Conservation (phyloP, 768 basidiomycete genomes). For the Collybia sordida region DNA sequence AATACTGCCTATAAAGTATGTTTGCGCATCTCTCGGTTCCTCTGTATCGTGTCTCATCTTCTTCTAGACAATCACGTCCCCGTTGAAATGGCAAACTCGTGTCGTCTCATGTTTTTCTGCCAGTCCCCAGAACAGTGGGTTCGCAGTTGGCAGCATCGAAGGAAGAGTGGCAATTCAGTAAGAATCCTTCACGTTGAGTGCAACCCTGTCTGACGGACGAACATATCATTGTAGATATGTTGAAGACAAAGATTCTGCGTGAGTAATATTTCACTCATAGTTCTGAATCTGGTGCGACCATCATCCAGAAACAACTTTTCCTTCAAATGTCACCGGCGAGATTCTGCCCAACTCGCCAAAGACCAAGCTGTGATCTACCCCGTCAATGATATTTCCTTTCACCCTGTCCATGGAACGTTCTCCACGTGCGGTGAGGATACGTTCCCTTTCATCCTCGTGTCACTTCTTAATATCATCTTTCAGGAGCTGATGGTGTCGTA, state of each 20-base stretch:
- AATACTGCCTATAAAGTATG: slow-evolving; percentile 73
- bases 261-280: slow-evolving; percentile 16
- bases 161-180: slow-evolving; percentile 96
- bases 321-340: slow-evolving; percentile 80
- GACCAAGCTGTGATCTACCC: slow-evolving; percentile 74
- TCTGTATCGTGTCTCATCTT: neutral
- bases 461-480: slow-evolving; percentile 6
- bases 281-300: too few species aligned
- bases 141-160: slow-evolving; percentile 84
- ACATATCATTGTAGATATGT: slow-evolving; percentile 58
- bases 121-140: slow-evolving; percentile 56
- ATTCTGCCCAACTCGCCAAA: slow-evolving; percentile 53
- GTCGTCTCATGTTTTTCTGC: slow-evolving; percentile 82
- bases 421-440: slow-evolving; percentile 64
- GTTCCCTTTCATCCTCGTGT: slow-evolving; percentile 15
- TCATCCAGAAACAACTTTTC: slow-evolving; percentile 71
- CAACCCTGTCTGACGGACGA: neutral
- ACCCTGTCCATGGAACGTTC: slow-evolving; percentile 83
- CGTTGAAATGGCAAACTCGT: slow-evolving; percentile 92
- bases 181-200: slow-evolving; percentile 26
- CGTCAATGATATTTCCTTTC: slow-evolving; percentile 86
- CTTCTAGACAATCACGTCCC: slow-evolving; percentile 72
- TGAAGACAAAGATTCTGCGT: slow-evolving; percentile 80
- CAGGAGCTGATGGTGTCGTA: slow-evolving; percentile 82
- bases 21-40: slow-evolving; percentile 5